A percentile compares a stretch with the other conserved stretches of the same genome.
These are phyloP conservation scores for Alternaria longipes DNA, from an alignment of 2,329 filamentous ascomycete species.

Conservation along the genomic window DNA sequence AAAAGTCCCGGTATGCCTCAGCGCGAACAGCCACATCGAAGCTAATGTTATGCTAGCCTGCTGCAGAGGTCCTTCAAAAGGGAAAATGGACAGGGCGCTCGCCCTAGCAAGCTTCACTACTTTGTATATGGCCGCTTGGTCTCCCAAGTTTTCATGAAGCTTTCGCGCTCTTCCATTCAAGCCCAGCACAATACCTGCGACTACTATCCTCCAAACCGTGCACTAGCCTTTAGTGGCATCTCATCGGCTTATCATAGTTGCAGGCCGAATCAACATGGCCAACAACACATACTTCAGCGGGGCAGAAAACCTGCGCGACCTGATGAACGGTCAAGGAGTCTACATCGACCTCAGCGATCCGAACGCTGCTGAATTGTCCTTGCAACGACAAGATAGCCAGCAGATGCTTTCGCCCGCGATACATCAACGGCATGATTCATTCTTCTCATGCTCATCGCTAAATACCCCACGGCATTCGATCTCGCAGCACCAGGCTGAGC, in stretches of 20 bases:
- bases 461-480: neutral
- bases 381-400: slow-evolving; percentile 15
- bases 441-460: slow-evolving; percentile 21
- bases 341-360: neutral
- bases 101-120: slow-evolving; percentile 3
- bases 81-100: neutral
- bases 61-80: slow-evolving; percentile 15
- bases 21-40: slow-evolving; percentile 15
- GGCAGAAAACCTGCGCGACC: slow-evolving; percentile 8
- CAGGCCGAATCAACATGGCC: slow-evolving; percentile 2
- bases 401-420: slow-evolving; percentile 18
- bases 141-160: neutral
- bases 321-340: slow-evolving; percentile 5
- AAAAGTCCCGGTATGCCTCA: slow-evolving; percentile 13
- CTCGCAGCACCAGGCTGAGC: slow-evolving; percentile 25
- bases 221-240: neutral
- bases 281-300: slow-evolving; percentile 6
- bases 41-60: slow-evolving; percentile 19
- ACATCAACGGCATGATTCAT: slow-evolving; percentile 24
- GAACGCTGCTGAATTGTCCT: slow-evolving; percentile 8
- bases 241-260: neutral
- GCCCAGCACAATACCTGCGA: neutral
- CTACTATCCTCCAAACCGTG: neutral
- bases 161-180: neutral
- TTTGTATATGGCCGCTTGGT: slow-evolving; percentile 17